Percentiles rank a stretch among this genome's conserved stretches.
These are phyloP conservation scores for Suhomyces choctaworum DNA, from an alignment of 1,139 yeast species.

Conservation along the genomic window DNA sequence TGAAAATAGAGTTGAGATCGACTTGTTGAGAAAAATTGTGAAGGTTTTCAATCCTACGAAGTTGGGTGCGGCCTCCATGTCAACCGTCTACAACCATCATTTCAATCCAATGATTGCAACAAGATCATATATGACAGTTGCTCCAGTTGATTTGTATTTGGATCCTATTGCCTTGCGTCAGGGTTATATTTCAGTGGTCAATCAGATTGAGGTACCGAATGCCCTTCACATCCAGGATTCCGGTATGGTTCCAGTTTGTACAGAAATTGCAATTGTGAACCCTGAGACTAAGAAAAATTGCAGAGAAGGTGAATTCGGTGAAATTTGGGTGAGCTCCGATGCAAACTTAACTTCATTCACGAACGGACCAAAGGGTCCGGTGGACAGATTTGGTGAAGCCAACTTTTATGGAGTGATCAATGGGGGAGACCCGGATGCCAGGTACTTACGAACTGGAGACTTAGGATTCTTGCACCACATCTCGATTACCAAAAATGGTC, in stretches of 20 bases:
- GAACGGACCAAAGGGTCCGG: conserved; percentile 53
- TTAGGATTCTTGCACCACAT: conserved; percentile 87
- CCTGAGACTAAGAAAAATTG: conserved; percentile 85
- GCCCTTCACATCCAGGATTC: conserved; percentile 86
- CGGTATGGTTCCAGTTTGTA: conserved; percentile 94
- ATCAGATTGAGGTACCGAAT: conserved; percentile 65
- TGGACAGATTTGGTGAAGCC: conserved; percentile 35
- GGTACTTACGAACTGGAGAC: conserved; percentile 88
- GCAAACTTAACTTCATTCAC: conserved; percentile 71
- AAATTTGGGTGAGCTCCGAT: conserved; percentile 93
- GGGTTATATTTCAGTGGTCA: conserved; percentile 80
- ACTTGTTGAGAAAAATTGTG: conserved; percentile 59
- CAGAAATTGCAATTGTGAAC: conserved; percentile 91
- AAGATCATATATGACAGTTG: conserved; percentile 84
- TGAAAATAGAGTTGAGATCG: conserved; percentile 71
- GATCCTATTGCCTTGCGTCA: conserved; percentile 89
- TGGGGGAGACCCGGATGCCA: conserved; percentile 62
- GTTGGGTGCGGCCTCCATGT: conserved; percentile 68
- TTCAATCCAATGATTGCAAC: conserved; percentile 85
- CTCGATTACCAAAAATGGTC: conserved; percentile 44
- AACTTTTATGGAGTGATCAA: conserved; percentile 59
- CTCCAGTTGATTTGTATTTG: conserved; percentile 82
- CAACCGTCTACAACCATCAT: conserved; percentile 74
- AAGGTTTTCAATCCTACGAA: conserved; percentile 65
- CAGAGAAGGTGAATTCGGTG: conserved; percentile 93